Evolutionary conservation across 371 early-diverging fungal genomes (phyloP).

Genomic region (Mycotypha africana): DNA sequence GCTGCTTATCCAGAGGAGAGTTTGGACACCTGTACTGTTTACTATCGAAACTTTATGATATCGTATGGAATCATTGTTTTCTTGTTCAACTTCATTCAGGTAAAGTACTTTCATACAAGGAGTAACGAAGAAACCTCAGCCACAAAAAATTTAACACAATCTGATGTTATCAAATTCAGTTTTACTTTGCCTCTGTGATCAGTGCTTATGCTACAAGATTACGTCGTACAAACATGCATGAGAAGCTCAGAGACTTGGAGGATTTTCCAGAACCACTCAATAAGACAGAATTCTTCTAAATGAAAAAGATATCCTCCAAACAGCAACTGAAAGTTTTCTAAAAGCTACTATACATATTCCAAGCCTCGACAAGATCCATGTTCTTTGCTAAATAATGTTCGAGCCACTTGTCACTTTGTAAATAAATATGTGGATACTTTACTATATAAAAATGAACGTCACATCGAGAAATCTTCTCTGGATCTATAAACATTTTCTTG

Average conservation of each 20-base stretch:
- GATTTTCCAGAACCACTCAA: slow-evolving; percentile 25
- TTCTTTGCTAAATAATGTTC: too few relatives aligned
- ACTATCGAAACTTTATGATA: slow-evolving; percentile 12
- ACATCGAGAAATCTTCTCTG: too few relatives aligned
- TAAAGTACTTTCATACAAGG: too few relatives aligned
- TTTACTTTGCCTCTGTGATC: slow-evolving; percentile 23
- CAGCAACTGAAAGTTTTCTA: too few relatives aligned
- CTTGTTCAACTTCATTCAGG: slow-evolving; percentile 18
- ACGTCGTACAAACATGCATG: slow-evolving; percentile 24
- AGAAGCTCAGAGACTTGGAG: slow-evolving; percentile 23
- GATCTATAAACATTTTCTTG: too few relatives aligned
- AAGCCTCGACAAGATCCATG: too few relatives aligned
- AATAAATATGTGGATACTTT: too few relatives aligned
- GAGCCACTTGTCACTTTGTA: too few relatives aligned
- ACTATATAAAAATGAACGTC: too few relatives aligned
- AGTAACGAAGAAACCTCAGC: background rate
- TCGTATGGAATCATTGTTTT: background rate
- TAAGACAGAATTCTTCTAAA: slow-evolving; percentile 17
- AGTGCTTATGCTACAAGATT: slow-evolving; percentile 25
- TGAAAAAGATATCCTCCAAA: too few relatives aligned
- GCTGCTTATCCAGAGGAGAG: slow-evolving; percentile 1
- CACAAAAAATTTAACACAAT: background rate
- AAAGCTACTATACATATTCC: too few relatives aligned
- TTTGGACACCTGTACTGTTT: slow-evolving; percentile 7
- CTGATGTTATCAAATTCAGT: slow-evolving; percentile 2